These are phyloP conservation scores for Sporisorium scitamineum DNA, from an alignment of 1,284 basidiomycete species.

Conservation along the genomic window DNA sequence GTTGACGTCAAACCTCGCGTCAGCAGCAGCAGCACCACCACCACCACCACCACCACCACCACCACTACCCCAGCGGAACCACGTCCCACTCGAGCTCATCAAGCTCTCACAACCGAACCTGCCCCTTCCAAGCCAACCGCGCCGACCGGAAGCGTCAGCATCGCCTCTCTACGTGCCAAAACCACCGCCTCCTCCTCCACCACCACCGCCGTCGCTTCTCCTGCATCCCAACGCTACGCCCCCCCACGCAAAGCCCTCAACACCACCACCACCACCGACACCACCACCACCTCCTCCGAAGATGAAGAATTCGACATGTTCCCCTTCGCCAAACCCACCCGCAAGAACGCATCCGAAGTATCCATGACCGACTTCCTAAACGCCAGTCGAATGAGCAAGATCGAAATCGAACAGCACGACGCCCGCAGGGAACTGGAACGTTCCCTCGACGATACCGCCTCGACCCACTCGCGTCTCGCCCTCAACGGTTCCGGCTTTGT, in stretches of 20 bases:
- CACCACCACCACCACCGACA: background rate
- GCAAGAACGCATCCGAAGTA: slow-evolving; percentile 19
- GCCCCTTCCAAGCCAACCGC: slow-evolving; percentile 5
- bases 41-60: background rate
- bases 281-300: slow-evolving; percentile 8
- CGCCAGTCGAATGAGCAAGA: slow-evolving; percentile 40
- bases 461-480: slow-evolving; percentile 15
- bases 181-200: background rate
- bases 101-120: background rate
- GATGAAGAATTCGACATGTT: slow-evolving; percentile 33
- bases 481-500: background rate
- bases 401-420: slow-evolving; percentile 36
- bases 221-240: slow-evolving; percentile 19
- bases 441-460: background rate
- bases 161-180: slow-evolving; percentile 39
- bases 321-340: slow-evolving; percentile 5
- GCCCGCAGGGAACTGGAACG: slow-evolving; percentile 23
- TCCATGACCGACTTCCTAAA: slow-evolving; percentile 48
- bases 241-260: slow-evolving; percentile 5
- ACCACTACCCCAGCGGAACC: background rate
- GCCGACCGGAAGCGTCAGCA: slow-evolving; percentile 32
- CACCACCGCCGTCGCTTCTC: no score
- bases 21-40: no score
- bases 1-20: background rate
- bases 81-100: background rate